Conservation (phyloP, 495 filamentous ascomycete genomes). For the Hyaloscypha bicolor region DNA sequence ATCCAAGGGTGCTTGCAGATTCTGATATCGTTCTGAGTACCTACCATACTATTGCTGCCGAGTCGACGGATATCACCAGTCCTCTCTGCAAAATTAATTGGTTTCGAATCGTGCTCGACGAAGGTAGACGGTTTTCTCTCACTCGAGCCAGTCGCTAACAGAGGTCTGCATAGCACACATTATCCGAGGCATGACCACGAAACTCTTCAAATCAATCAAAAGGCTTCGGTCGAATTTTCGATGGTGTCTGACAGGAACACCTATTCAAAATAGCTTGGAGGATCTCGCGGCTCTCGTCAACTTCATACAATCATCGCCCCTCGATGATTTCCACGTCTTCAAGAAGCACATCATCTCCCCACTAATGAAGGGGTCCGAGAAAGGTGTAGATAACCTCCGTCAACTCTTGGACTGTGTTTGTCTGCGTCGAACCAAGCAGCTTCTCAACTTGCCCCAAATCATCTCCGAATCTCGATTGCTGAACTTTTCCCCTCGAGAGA, state of each 20-base stretch:
- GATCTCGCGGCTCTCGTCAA: slow-evolving; percentile 49
- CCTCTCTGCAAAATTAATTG: slow-evolving; percentile 67
- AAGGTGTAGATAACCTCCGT: slow-evolving; percentile 37
- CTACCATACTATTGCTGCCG: slow-evolving; percentile 46
- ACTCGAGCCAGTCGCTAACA: neutral
- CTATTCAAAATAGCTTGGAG: slow-evolving; percentile 60
- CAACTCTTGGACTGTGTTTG: slow-evolving; percentile 41
- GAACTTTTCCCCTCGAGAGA: slow-evolving; percentile 17
- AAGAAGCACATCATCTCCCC: slow-evolving; percentile 36
- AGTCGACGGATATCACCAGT: slow-evolving; percentile 35
- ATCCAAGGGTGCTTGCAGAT: slow-evolving; percentile 56
- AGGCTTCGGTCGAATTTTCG: slow-evolving; percentile 66
- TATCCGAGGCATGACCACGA: slow-evolving; percentile 76
- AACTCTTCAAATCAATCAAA: slow-evolving; percentile 65
- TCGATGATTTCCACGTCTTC: slow-evolving; percentile 39
- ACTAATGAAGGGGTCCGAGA: slow-evolving; percentile 24
- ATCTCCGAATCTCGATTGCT: neutral
- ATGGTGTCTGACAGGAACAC: slow-evolving; percentile 83
- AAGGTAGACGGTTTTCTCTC: slow-evolving; percentile 49
- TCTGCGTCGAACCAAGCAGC: slow-evolving; percentile 40
- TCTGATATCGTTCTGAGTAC: slow-evolving; percentile 82
- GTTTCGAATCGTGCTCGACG: slow-evolving; percentile 82
- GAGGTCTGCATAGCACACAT: slow-evolving; percentile 52
- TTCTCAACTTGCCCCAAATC: slow-evolving; percentile 40
- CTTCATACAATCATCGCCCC: slow-evolving; percentile 45